Evolutionary conservation across 768 basidiomycete species (phyloP), one percentile per base, ranked within the genome.

Genomic region (Amanita thiersii): DNA sequence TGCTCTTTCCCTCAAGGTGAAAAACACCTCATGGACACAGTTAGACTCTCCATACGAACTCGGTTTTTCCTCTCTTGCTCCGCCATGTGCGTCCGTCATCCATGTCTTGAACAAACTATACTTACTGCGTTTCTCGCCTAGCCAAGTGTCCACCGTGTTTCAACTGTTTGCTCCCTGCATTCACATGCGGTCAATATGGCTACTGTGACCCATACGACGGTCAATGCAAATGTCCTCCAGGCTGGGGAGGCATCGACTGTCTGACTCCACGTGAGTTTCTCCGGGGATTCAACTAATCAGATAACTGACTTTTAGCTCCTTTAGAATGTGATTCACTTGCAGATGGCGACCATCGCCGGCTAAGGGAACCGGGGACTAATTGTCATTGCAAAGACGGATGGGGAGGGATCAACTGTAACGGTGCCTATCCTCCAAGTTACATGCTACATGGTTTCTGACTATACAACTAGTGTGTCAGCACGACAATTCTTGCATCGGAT

Each of bases 161-260:
- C 70, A 98, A 99, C 60, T 99, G 94, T 59, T 70, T 90, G 41
- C 69, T 99, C 11, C 91, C 92, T 0, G 85, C 77, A 0, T 97
- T 93, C 61, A 83, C 72, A 0, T 99, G 94, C 56, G 90, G 90
- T 1, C 90, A 98, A 60, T 96, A 79, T 50, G 93, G 91, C 19
- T 66, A 79, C 32, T 99, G 96, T 63, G 83, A 93, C 55, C 72
- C 77, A 37, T 97, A 86, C 55, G 81, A 97, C 55, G 96, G 96
- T 1, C 91, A 96, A 53, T 99, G 96, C 64, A 82, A 90, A 55
- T 99, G 96, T 54, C 91, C 92, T 1, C 75, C 89, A 30, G 96
- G 96, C n/a, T 99, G 93, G 80, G 89, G 91, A 34, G 96, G 96
- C 1, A 84, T 92, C 26, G 94, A 98, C 55, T 99, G 96, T 63